Evolutionary conservation across 2,329 filamentous ascomycete species (phyloP), one percentile per base, ranked within the genome.

Genomic region (Alternaria brassicicola): DNA sequence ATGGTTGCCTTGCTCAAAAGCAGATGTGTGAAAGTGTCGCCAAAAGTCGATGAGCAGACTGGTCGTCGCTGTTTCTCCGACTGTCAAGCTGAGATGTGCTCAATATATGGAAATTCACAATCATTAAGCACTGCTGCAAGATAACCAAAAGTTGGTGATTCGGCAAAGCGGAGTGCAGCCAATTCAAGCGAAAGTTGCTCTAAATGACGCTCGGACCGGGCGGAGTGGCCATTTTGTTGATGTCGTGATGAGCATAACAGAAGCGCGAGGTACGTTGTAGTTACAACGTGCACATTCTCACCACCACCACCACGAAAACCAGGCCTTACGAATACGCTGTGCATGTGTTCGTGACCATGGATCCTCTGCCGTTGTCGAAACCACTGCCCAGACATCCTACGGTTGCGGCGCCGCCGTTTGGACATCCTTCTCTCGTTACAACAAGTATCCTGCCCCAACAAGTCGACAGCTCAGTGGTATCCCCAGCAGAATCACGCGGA

Each of bases 151-250:
- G 5, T 33, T 35, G 30, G 30, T 33, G 17, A 2, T 47, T 31
- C 13, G 36, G 15, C 41, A 43, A 45, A 26, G 42, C 54, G 54
- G 45, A 41, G 57, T 12, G 28, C 3, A 46, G 35, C 28, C 17
- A 26, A 43, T 41, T 23, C 35, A 30, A 63, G 49, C 46, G 41
- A 48, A 30, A 30, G 25, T 52, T 30, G 47, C 28, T 19, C 36
- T 23, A 38, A 43, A 45, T 19, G 21, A 38, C 59, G 63, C 61
- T 62, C 48, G 57, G 61, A 47, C 63, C 54, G 49, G 23, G 35
- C 5, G 35, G 13, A 51, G 28, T 31, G 42, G 33, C 45, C 26
- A 17, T 49, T 30, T 55, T 60, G 50, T 53, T 51, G 39, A 51
- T 64, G 42, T 57, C 49, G 45, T 35, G 45, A 53, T 39, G 21